Conservation (phyloP, 352 stramenopile species). For the Globisporangium orthogonon region DNA sequence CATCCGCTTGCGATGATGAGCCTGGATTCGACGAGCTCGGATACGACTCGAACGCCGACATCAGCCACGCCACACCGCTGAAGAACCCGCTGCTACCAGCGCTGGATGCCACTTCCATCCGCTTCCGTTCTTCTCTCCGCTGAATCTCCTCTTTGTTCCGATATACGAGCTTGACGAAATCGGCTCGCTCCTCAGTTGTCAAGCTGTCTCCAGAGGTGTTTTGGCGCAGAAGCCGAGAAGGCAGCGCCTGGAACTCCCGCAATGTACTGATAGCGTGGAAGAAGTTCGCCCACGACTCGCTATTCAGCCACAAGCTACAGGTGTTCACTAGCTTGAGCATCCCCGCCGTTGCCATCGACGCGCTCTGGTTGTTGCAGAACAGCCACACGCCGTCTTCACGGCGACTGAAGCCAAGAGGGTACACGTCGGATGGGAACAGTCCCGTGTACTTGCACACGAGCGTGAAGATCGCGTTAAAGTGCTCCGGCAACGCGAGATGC, state of each 20-base stretch:
- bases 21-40: constrained; percentile 16
- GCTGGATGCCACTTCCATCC: constrained; percentile 20
- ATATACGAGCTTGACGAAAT: constrained; percentile 54
- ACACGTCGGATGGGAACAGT: constrained; percentile 49
- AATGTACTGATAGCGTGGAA: constrained; percentile 55
- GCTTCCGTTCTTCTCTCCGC: constrained; percentile 32
- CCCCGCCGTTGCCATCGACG: constrained; percentile 53
- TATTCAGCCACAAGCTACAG: constrained; percentile 42
- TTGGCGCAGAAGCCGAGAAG: constrained; percentile 31
- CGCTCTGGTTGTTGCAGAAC: constrained; percentile 70
- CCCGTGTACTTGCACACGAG: constrained; percentile 59
- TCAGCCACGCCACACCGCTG: constrained; percentile 64
- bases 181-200: constrained; percentile 34
- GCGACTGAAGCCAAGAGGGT: constrained; percentile 50
- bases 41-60: constrained; percentile 58
- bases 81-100: constrained; percentile 40
- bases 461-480: constrained; percentile 60
- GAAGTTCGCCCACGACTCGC: constrained; percentile 53
- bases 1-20: constrained; percentile 3
- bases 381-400: constrained; percentile 46
- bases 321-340: constrained; percentile 66
- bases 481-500: constrained; percentile 39
- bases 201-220: constrained; percentile 10
- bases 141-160: constrained; percentile 53
- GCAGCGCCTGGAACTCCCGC: constrained; percentile 58